Percentiles rank a stretch among this genome's conserved stretches.
Evolutionary conservation across 2,329 filamentous ascomycete species (phyloP).

Genomic region (Fusarium pseudonygamai): DNA sequence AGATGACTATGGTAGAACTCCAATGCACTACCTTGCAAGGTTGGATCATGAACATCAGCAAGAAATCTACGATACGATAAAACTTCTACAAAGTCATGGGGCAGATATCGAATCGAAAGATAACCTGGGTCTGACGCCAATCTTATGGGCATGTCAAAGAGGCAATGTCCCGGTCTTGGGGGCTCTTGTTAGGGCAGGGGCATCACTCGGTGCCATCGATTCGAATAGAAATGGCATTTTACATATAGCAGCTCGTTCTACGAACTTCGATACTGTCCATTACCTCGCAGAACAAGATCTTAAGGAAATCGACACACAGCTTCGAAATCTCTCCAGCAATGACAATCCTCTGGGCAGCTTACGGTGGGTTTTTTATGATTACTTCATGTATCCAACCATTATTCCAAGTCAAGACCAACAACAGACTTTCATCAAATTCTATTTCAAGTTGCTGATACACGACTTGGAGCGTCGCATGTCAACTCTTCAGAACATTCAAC

Average conservation of each 20-base stretch:
- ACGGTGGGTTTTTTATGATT: neutral
- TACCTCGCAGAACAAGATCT: neutral
- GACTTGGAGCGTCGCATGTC: neutral
- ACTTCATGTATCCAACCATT: accelerated
- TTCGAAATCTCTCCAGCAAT: accelerated
- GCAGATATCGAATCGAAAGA: neutral
- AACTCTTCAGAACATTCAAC: neutral
- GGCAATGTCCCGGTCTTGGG: neutral
- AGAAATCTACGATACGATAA: accelerated
- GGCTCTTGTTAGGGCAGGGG: neutral
- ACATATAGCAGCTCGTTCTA: accelerated
- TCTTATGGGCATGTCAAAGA: accelerated
- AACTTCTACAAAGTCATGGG: neutral
- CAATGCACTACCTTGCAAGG: neutral
- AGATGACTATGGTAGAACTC: accelerated
- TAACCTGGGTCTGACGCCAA: accelerated
- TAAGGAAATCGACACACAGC: neutral
- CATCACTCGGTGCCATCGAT: neutral
- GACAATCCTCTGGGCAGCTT: neutral
- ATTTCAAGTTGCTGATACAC: neutral
- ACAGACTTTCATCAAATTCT: neutral
- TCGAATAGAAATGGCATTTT: accelerated
- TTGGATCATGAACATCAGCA: accelerated
- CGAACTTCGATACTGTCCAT: neutral
- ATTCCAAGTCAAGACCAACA: neutral